Base-by-base conservation (phyloP, 192 early-diverging fungal species). In the Phycomyces blakesleeanus region DNA sequence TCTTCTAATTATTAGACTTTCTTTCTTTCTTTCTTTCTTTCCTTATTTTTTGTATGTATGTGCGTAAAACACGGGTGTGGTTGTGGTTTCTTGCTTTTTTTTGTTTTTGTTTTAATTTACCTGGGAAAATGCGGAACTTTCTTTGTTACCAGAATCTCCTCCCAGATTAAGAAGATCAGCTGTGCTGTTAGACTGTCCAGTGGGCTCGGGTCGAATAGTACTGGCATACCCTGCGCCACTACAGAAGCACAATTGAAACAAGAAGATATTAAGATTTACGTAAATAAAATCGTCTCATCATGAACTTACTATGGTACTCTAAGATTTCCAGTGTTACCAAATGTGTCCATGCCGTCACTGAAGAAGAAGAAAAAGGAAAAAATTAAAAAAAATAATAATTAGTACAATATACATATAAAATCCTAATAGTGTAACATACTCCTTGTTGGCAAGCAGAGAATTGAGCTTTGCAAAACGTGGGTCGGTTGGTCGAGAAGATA, bases 341-440 rank as follows among this genome's bases (percentile, higher is more conserved):
- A 83, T 15, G 83, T 85, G 63, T 85, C 83, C 69, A 77, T 73
- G 24, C 83, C 83, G 60, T 82, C 80, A 40, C 76, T 76, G 29
- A 44, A 64, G 26, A 60, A 61, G 14, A 10, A 25, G 0, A 50
- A 27, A 11, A 24, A n/a, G 11, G 44, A 42, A 27, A 53, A 37
- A 29, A 20, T 34, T n/a, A 61, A 27, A 20, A n/a, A 53, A 29
- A 25, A 63, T 54, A 26, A 54, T 1, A 26, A 16, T 14, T 52
- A 15, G 10, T 3, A 18, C 15, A 14, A 52, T 9, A 40, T 34
- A 18, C 22, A 5, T 47, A 29, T 63, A 21, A 38, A n/a, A 54
- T n/a, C 21, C 11, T 14, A n/a, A n/a, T n/a, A 34, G 29, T 34
- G 29, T 34, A 34, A 51, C 50, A 39, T 66, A 66, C 55, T 68